A percentile compares a stretch with the other conserved stretches of the same genome.
Conservation (phyloP, 441 rosid species). For the Bocquillonia castaneifolia region DNA sequence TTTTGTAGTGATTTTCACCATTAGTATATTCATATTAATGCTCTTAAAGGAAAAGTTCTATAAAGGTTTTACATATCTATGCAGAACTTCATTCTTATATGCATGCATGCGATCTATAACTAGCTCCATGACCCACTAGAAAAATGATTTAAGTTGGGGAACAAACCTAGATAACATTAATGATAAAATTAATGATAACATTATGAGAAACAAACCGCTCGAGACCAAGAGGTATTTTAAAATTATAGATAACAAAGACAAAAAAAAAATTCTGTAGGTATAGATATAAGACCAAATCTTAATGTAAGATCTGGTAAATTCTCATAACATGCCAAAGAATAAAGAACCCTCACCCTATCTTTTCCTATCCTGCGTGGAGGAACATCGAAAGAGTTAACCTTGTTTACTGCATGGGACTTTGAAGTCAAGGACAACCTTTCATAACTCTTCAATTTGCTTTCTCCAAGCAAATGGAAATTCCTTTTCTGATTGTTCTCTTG, state of each 20-base stretch:
- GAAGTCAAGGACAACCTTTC: background rate
- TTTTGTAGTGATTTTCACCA: too few relatives aligned
- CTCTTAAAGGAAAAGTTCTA: too few relatives aligned
- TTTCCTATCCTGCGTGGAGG: conserved; percentile 19
- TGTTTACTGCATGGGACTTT: background rate
- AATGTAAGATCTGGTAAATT: conserved; percentile 1
- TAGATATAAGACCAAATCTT: background rate
- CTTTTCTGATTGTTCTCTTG: conserved; percentile 4
- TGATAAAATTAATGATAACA: background rate
- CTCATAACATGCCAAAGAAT: conserved; percentile 7
- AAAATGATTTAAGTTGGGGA: background rate
- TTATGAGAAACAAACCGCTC: too few relatives aligned
- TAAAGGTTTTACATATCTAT: too few relatives aligned
- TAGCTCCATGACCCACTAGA: background rate
- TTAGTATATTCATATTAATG: too few relatives aligned
- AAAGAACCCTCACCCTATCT: conserved; percentile 30
- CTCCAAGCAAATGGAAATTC: background rate
- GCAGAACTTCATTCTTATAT: background rate
- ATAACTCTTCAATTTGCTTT: conserved; percentile 2
- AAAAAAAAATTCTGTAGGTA: background rate
- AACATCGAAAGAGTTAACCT: background rate
- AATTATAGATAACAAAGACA: background rate
- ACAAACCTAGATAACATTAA: background rate
- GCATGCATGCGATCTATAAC: too few relatives aligned
- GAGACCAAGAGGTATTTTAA: background rate